Percentiles rank a stretch among this genome's conserved stretches.
These are phyloP conservation scores for Metschnikowia colocasiae DNA, from an alignment of 805 yeast species.

Conservation along the genomic window DNA sequence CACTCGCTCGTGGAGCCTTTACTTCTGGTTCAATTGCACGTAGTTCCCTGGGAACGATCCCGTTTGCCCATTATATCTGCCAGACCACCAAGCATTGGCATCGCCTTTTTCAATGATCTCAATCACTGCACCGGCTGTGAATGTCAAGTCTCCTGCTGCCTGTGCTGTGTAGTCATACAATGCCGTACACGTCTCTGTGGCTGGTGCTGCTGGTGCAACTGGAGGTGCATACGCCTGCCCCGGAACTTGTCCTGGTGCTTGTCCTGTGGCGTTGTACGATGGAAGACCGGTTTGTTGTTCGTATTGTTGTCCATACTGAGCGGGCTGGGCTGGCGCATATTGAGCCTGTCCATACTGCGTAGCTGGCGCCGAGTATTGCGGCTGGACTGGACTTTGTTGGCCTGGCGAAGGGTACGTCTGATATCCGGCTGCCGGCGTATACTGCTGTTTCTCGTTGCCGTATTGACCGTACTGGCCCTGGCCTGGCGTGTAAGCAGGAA, in stretches of 20 bases:
- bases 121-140: slow-evolving; percentile 84
- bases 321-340: slow-evolving; percentile 10
- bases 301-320: slow-evolving; percentile 25
- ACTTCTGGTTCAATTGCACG: slow-evolving; percentile 59
- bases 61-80: slow-evolving; percentile 72
- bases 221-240: slow-evolving; percentile 5
- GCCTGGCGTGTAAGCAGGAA: slow-evolving; percentile 39
- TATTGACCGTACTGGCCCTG: slow-evolving; percentile 17
- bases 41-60: slow-evolving; percentile 97
- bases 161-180: slow-evolving; percentile 89
- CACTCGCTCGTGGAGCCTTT: not conserved
- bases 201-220: slow-evolving; percentile 24
- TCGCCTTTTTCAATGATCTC: slow-evolving; percentile 83
- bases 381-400: slow-evolving; percentile 17
- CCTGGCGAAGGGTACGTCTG: slow-evolving; percentile 14
- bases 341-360: slow-evolving; percentile 24
- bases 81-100: slow-evolving; percentile 98
- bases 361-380: slow-evolving; percentile 7
- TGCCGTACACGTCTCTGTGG: slow-evolving; percentile 69
- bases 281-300: slow-evolving; percentile 15
- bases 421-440: slow-evolving; percentile 6
- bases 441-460: slow-evolving; percentile 15
- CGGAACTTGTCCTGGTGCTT: not conserved
- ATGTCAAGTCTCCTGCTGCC: slow-evolving; percentile 85
- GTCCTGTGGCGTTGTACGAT: slow-evolving; percentile 15